Evolutionary conservation across 148 eudicot genomes (phyloP).

Genomic region (Gaultheria prostrata): DNA sequence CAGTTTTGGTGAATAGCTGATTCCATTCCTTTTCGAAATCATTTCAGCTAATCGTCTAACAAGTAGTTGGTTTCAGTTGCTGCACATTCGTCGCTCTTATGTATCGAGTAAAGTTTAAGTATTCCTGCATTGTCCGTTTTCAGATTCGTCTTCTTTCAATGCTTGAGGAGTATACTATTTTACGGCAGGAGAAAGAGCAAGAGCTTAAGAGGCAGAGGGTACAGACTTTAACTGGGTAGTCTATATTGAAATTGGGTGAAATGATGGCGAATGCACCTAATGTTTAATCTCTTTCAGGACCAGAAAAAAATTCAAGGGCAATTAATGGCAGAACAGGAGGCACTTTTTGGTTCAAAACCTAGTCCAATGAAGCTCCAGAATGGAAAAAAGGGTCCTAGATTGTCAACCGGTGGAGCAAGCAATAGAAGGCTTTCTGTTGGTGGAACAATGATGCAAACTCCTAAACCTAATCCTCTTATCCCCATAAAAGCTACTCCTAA

Average conservation of each 20-base stretch:
- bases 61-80: background rate
- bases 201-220: constrained; percentile 86
- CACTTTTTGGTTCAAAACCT: constrained; percentile 80
- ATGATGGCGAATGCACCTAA: background rate
- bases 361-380: constrained; percentile 73
- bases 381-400: constrained; percentile 62
- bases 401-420: constrained; percentile 58
- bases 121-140: constrained; percentile 15
- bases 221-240: constrained; percentile 10
- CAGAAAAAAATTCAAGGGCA: constrained; percentile 95
- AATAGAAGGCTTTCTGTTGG: constrained; percentile 60
- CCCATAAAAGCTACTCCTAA: constrained; percentile 63
- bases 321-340: constrained; percentile 75
- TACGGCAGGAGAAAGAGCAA: constrained; percentile 74
- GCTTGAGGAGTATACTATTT: constrained; percentile 66
- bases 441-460: constrained; percentile 55
- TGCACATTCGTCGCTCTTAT: background rate
- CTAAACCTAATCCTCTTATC: constrained; percentile 44
- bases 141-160: constrained; percentile 73
- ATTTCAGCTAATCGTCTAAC: background rate
- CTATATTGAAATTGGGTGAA: background rate
- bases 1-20: background rate
- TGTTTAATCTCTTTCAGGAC: constrained; percentile 51
- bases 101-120: background rate
- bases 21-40: background rate